Evolutionary conservation across 2,329 filamentous ascomycete species (phyloP).

Genomic region (Colletotrichum sp.): DNA sequence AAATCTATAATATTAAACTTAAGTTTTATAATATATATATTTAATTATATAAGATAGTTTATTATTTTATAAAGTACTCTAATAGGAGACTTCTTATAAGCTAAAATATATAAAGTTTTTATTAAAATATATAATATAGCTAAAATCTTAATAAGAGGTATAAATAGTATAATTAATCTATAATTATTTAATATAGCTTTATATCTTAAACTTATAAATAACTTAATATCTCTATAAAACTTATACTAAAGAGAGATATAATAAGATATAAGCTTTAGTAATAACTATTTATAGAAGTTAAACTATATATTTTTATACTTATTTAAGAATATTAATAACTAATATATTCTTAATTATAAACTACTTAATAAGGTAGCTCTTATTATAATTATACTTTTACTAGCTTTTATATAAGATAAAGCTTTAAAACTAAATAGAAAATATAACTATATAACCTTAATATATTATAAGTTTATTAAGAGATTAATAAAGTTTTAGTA

Average conservation of each 20-base stretch:
- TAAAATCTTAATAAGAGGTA: not conserved
- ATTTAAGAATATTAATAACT: not conserved
- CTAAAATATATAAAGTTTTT: not conserved
- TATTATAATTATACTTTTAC: not conserved
- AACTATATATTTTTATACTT: not conserved
- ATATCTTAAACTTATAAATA: not conserved
- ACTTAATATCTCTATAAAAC: not conserved
- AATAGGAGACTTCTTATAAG: not conserved
- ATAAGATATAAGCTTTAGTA: not conserved
- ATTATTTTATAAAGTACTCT: not conserved
- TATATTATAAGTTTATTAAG: not conserved
- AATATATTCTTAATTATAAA: not conserved
- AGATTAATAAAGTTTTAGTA: not conserved
- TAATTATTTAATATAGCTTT: not conserved
- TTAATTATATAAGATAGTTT: not conserved
- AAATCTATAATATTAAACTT: not conserved
- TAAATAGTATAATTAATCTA: not conserved
- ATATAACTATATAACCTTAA: not conserved
- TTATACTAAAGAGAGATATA: not conserved
- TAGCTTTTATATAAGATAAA: not conserved
- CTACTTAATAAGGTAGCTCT: not conserved
- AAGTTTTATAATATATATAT: not conserved
- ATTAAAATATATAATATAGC: not conserved
- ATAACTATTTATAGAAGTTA: not conserved
- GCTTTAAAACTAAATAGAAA: not conserved